Percentiles rank a stretch among this genome's conserved stretches.
phyloP scores from a whole-genome alignment of 228 moss, liverwort and hornwort genomes.

The Sphagnum magellanicum region DNA sequence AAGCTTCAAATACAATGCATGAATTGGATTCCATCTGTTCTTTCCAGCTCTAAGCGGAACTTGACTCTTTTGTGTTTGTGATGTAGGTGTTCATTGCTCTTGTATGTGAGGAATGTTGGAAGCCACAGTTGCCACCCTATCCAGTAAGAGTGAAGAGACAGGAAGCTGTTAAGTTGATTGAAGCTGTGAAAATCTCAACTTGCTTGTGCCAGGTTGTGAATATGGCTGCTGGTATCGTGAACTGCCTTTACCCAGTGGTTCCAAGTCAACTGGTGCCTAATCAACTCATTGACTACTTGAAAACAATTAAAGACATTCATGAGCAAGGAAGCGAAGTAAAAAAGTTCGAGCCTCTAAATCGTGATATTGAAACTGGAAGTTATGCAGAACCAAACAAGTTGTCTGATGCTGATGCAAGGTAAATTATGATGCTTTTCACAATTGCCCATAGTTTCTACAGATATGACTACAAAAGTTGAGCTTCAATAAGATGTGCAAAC shows the following conservation, averaged over 20 bases:
- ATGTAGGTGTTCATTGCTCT: neutral
- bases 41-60: neutral
- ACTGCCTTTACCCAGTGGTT: neutral
- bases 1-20: neutral
- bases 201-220: neutral
- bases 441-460: too few relatives aligned
- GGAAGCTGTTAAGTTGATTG: neutral
- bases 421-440: neutral
- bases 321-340: neutral
- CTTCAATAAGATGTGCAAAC: too few relatives aligned
- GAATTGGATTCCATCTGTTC: neutral
- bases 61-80: neutral
- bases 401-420: slow-evolving; percentile 1
- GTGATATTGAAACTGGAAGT: neutral
- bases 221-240: neutral
- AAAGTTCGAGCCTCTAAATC: neutral
- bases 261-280: neutral
- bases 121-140: neutral
- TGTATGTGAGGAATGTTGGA: slow-evolving; percentile 3
- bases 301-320: neutral
- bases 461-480: too few relatives aligned
- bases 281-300: neutral
- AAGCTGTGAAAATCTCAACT: neutral
- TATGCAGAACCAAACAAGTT: neutral
- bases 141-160: neutral